phyloP scores from a whole-genome alignment of 2,329 filamentous ascomycete species.

The Penicillium occitanis region DNA sequence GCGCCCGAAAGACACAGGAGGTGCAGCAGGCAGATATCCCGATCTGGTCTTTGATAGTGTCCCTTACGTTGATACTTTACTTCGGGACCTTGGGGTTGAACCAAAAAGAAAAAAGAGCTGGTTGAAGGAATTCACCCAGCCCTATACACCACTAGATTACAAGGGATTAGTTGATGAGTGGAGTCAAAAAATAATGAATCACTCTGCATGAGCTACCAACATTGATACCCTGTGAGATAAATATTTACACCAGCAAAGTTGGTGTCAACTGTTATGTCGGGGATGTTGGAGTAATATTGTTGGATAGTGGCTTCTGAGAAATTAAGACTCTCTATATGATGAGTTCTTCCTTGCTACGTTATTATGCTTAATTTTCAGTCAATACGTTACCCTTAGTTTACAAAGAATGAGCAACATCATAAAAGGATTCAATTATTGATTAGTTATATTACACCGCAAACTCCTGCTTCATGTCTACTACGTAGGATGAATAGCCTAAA shows the following conservation, averaged over 20 bases:
- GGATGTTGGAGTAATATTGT: background rate
- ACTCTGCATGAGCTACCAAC: background rate
- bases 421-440: background rate
- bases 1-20: background rate
- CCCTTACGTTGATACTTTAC: background rate
- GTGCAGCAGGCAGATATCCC: background rate
- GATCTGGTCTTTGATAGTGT: background rate
- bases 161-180: background rate
- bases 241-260: background rate
- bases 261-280: background rate
- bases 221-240: background rate
- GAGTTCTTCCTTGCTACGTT: too few species aligned
- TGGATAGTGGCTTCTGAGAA: too few species aligned
- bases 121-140: background rate
- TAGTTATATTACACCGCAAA: background rate
- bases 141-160: background rate
- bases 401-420: too few species aligned
- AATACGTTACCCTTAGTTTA: too few species aligned
- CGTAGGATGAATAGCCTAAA: background rate
- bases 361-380: too few species aligned
- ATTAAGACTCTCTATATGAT: too few species aligned
- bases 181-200: background rate
- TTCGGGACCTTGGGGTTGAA: background rate
- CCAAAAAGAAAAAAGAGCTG: background rate
- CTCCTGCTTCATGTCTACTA: background rate